Evolutionary conservation across 2,329 filamentous ascomycete genomes (phyloP).

Genomic region (Sarocladium kiliense): DNA sequence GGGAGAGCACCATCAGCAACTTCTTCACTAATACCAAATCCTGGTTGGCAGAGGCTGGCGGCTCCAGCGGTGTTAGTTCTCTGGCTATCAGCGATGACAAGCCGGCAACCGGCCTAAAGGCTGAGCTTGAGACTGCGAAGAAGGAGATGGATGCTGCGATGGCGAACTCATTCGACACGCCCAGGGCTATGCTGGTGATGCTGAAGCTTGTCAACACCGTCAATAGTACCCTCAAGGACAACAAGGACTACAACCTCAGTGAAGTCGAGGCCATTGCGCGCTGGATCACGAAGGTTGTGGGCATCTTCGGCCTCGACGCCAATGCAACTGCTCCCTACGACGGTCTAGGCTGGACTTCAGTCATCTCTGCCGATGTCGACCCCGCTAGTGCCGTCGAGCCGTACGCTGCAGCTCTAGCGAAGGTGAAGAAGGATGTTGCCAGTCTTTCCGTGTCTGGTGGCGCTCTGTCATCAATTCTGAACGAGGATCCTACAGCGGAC

Average conservation of each 20-base stretch:
- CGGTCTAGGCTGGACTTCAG: constrained; percentile 51
- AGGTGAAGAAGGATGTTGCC: constrained; percentile 41
- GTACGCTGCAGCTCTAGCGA: constrained; percentile 39
- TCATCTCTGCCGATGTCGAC: constrained; percentile 33
- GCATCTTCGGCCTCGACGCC: constrained; percentile 76
- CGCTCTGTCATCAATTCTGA: constrained; percentile 36
- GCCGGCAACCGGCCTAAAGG: constrained; percentile 26
- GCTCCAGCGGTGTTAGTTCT: constrained; percentile 27
- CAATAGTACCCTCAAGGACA: constrained; percentile 54
- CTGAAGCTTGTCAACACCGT: constrained; percentile 72
- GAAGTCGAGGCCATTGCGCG: constrained; percentile 56
- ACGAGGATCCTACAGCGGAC: constrained; percentile 38
- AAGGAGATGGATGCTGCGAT: constrained; percentile 55
- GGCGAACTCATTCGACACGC: constrained; percentile 83
- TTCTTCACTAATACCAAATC: constrained; percentile 56
- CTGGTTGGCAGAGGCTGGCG: constrained; percentile 40
- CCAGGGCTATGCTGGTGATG: constrained; percentile 71
- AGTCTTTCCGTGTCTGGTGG: constrained; percentile 43
- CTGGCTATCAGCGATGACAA: constrained; percentile 32
- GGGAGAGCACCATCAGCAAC: constrained; percentile 74
- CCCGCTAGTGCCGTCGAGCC: constrained; percentile 41
- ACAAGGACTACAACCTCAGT: constrained; percentile 39
- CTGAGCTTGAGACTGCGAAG: constrained; percentile 48
- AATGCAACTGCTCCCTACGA: constrained; percentile 50
- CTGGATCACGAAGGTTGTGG: constrained; percentile 80